Evolutionary conservation across 306 rosid genomes (phyloP).

Genomic region (Rosa persica): DNA sequence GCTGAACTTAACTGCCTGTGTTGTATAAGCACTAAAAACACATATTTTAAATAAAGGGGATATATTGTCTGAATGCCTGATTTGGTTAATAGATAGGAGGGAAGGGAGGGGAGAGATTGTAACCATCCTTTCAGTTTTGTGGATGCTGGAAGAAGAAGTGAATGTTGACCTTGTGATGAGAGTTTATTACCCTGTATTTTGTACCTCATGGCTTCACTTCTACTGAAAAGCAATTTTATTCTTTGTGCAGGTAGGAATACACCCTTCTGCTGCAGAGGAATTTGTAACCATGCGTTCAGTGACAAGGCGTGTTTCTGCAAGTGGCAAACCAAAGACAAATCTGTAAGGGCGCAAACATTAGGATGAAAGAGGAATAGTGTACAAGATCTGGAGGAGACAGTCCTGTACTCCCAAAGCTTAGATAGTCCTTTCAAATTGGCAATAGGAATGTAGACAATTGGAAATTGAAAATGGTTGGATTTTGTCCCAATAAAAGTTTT

Average conservation of each 20-base stretch:
- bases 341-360: slow-evolving; percentile 22
- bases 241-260: slow-evolving; percentile 76
- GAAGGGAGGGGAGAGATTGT: neutral
- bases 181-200: neutral
- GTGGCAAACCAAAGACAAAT: slow-evolving; percentile 60
- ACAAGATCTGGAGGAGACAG: neutral
- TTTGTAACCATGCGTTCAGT: slow-evolving; percentile 90
- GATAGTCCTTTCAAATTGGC: neutral
- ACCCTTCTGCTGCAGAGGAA: slow-evolving; percentile 93
- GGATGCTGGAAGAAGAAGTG: neutral
- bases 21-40: neutral
- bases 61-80: neutral
- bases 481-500: slow-evolving; percentile 4
- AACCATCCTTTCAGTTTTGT: neutral
- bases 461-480: neutral
- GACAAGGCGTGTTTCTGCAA: slow-evolving; percentile 57
- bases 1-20: neutral
- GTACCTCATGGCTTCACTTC: neutral
- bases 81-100: neutral
- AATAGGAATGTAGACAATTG: neutral
- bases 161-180: neutral
- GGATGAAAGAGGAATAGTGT: neutral
- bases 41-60: neutral
- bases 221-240: neutral
- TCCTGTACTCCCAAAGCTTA: neutral